Evolutionary conservation across 2,329 filamentous ascomycete genomes (phyloP), one percentile per base, ranked within the genome.

Genomic region (Pseudocercospora pini-densiflorae): DNA sequence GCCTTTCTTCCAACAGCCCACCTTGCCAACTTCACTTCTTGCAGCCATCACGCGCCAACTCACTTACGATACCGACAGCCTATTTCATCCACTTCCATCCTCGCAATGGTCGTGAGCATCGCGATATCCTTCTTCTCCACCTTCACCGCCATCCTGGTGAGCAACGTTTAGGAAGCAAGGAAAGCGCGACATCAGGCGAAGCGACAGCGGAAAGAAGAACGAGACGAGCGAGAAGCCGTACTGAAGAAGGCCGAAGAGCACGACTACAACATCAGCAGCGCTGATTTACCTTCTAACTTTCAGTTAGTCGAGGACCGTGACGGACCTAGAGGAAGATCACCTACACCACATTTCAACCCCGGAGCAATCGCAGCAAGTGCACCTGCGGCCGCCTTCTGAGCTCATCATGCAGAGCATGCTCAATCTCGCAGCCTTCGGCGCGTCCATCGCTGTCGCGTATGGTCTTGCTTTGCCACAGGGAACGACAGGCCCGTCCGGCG

Each of bases 391-490:
- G 40, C 5, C 16, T n/a, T 43, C 47, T 51, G 47, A 51, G 14
- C 21, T 24, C 23, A 21, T 21, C 21, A 51, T 51, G 23, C 27
- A 7, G 4, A 19, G 16, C 27, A 55, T 33, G 27, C 51, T n/a
- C 27, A 2, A 9, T 31, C 54, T 59, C 40, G 23, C 51, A 31
- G 19, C 53, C 7, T 9, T 62, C 53, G 10, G 49, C 53, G 45
- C 43, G 40, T 51, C 45, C 12, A 45, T 55, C 1, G 23, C 19
- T 12, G 27, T 33, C 23, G 24, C 59, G 19, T 19, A 3, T 14
- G 47, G 59, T 47, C 51, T 61, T 19, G 60, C 63, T 3, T 19
- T 68, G 10, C 66, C 66, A 10, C 63, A 68, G 55, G 33, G 23
- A n/a, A 65, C 63, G 21, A 65, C 62, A 23, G 63, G 62, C 24